A percentile compares a stretch with the other conserved stretches of the same genome.
phyloP scores from a whole-genome alignment of 2,329 filamentous ascomycete genomes.

The Dactylellina drechsleri region DNA sequence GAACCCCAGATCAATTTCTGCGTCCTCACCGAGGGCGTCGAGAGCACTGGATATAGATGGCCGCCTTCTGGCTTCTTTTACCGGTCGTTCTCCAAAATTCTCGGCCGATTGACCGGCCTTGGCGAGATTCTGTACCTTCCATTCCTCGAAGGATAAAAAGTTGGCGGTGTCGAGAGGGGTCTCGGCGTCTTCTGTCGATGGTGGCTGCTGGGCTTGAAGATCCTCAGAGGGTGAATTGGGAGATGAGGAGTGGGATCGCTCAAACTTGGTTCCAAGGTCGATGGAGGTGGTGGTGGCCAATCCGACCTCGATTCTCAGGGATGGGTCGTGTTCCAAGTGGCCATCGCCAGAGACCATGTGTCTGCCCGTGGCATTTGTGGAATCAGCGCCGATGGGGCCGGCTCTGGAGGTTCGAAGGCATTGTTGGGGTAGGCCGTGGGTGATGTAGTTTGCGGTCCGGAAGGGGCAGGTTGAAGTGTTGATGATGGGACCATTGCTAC shows the following conservation, averaged over 20 bases:
- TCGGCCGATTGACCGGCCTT: constrained; percentile 82
- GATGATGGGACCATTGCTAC: constrained; percentile 16
- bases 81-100: constrained; percentile 71
- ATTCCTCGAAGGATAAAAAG: constrained; percentile 97
- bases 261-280: constrained; percentile 32
- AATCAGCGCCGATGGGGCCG: constrained; percentile 34
- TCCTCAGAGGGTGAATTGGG: constrained; percentile 14
- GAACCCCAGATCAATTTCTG: constrained; percentile 82
- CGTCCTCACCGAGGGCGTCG: constrained; percentile 84
- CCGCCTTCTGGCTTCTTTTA: constrained; percentile 66
- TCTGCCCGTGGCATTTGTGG: constrained; percentile 24
- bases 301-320: constrained; percentile 39
- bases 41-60: constrained; percentile 72
- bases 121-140: constrained; percentile 92
- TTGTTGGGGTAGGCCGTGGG: constrained; percentile 78
- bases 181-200: constrained; percentile 67
- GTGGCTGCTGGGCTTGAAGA: background rate
- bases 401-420: constrained; percentile 69
- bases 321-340: constrained; percentile 17
- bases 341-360: constrained; percentile 7
- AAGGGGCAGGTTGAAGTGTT: constrained; percentile 65
- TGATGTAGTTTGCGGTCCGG: constrained; percentile 82
- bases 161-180: constrained; percentile 77
- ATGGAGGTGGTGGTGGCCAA: constrained; percentile 44
- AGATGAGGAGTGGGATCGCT: constrained; percentile 6